These are phyloP conservation scores for Acanthamoeba polyphaga DNA, from an alignment of 208 protist genomes.

Conservation along the genomic window DNA sequence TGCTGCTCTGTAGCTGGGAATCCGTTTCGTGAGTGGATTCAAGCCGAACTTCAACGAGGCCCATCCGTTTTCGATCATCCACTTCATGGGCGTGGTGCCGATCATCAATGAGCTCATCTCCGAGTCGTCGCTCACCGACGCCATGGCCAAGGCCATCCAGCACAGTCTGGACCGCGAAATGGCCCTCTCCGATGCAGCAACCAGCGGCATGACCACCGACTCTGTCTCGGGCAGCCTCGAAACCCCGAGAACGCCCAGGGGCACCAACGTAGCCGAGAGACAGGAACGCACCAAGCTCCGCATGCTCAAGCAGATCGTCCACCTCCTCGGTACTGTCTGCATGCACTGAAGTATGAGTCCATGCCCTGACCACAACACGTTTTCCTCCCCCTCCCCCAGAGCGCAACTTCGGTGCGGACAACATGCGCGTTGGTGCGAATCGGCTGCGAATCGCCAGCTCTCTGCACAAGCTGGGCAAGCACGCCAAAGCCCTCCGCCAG, in stretches of 20 bases:
- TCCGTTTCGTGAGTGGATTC: neutral
- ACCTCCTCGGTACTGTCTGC: neutral
- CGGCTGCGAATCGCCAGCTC: neutral
- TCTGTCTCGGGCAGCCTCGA: neutral
- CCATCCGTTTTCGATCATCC: neutral
- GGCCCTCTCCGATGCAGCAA: neutral
- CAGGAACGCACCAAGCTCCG: neutral
- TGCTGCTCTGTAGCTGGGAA: neutral
- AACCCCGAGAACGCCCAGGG: neutral
- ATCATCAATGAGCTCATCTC: conserved; percentile 55
- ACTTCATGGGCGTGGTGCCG: conserved; percentile 1
- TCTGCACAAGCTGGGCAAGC: neutral
- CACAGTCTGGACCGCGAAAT: neutral
- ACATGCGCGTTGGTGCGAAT: neutral
- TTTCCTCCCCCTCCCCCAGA: neutral
- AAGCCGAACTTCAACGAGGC: neutral
- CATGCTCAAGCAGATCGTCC: conserved; percentile 3
- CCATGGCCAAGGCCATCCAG: conserved; percentile 14
- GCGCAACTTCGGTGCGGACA: neutral
- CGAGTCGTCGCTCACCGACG: conserved; percentile 39
- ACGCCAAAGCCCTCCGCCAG: neutral
- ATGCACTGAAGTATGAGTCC: neutral
- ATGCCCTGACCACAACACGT: neutral
- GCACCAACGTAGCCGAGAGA: neutral
- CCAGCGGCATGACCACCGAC: neutral